Evolutionary conservation across 768 basidiomycete genomes (phyloP), one percentile per base, ranked within the genome.

Genomic region (Trametes elegans): DNA sequence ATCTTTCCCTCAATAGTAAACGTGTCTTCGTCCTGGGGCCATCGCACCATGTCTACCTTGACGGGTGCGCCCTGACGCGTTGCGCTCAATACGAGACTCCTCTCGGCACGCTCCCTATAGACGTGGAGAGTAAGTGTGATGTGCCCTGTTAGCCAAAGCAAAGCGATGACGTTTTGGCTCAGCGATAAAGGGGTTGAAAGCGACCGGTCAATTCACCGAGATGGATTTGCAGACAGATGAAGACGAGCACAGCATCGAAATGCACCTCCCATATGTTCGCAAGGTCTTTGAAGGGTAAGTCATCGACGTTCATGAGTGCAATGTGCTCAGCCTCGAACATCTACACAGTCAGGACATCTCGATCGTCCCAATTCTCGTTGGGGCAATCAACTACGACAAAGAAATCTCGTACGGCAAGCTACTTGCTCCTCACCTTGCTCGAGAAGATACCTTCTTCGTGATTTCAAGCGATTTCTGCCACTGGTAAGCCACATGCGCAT

Each of bases 381-480:
- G 97, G 6, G 78, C 85, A 6, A 83, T 93, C 55, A 76, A 78
- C 29, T 73, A 79, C 41, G 70, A 76, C 3, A 73, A 75, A 27
- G 91, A 98, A 64, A 73, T 72, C 24, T 59, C 69, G 2, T 93
- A 79, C 63, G 93, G 94, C 5, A 65, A 71, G 3, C 70, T 94
- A 9, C 75, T 99, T 2, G 91, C 90, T 0, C 88, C 89, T 0
- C 95, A 90, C 70, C 79, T 98, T 47, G 77, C 80, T 3, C 74
- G 84, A 57, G 81, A 85, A 2, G 84, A 88, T 56, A 98, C 93
- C 0, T 77, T 98, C 57, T 93, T 86, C 64, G 85, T 98, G 39
- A 80, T 97, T 47, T 98, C 95, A 5, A 92, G 90, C 55, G 97
- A 99, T 70, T 99, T 99, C 68, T 98, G 97, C 66, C 97, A 99